These are phyloP conservation scores for Xylaria sp. DNA, from an alignment of 2,329 filamentous ascomycete species.

Conservation along the genomic window DNA sequence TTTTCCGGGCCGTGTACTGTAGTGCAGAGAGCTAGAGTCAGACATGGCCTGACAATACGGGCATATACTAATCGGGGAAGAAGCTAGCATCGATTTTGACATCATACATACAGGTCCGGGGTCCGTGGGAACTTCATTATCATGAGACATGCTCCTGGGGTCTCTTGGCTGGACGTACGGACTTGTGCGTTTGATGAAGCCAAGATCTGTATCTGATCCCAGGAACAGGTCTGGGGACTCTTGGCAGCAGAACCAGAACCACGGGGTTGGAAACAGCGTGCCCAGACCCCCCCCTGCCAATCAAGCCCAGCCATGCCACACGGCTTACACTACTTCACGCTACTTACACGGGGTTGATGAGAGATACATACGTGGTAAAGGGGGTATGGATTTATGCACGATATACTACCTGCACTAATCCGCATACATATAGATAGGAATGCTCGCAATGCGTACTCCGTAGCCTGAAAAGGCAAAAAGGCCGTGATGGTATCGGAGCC, in stretches of 20 bases:
- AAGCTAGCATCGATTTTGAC: neutral
- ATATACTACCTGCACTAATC: neutral
- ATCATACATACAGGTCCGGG: neutral
- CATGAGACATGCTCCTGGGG: neutral
- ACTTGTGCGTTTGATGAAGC: neutral
- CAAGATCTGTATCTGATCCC: neutral
- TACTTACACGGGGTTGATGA: neutral
- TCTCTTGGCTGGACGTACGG: neutral
- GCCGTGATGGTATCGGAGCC: neutral
- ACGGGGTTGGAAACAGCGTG: constrained; percentile 12
- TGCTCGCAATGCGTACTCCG: neutral
- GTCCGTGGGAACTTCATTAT: neutral
- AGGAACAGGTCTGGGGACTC: constrained; percentile 15
- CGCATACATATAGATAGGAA: neutral
- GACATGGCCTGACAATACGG: neutral
- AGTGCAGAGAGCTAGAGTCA: neutral
- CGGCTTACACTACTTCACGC: neutral
- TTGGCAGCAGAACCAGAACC: constrained; percentile 21
- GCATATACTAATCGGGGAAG: neutral
- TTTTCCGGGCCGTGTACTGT: neutral
- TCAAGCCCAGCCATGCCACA: constrained; percentile 13
- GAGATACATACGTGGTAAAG: neutral
- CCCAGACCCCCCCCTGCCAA: constrained; percentile 1
- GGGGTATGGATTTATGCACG: neutral
- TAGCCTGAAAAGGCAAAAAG: constrained; percentile 5